phyloP scores from a whole-genome alignment of 2,329 filamentous ascomycete species.

The Cladosporium sp. region DNA sequence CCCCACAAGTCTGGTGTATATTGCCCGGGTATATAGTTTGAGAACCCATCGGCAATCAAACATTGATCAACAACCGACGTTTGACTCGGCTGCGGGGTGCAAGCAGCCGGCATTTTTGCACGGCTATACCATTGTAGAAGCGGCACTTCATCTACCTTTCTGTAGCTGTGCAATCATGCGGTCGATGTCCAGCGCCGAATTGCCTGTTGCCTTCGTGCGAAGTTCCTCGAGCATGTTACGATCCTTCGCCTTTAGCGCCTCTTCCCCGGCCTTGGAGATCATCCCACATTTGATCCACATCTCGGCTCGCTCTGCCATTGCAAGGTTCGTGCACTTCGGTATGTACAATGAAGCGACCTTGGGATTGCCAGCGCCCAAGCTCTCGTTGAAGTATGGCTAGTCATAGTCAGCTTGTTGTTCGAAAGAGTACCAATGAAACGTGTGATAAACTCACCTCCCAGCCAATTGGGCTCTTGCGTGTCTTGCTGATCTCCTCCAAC shows the following conservation, averaged over 20 bases:
- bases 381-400: slow-evolving; percentile 86
- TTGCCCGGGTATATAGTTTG: slow-evolving; percentile 6
- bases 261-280: slow-evolving; percentile 82
- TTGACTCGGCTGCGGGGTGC: not conserved
- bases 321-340: slow-evolving; percentile 74
- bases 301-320: slow-evolving; percentile 65
- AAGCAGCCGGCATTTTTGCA: not conserved
- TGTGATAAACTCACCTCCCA: slow-evolving; percentile 69
- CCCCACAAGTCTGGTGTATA: not conserved
- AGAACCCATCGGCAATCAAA: not conserved
- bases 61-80: not conserved
- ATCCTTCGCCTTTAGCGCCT: slow-evolving; percentile 80
- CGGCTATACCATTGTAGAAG: not conserved
- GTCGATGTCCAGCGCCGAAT: slow-evolving; percentile 75
- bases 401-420: slow-evolving; percentile 15
- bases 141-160: slow-evolving; percentile 23
- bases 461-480: slow-evolving; percentile 82
- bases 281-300: slow-evolving; percentile 98
- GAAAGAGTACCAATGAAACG: not conserved
- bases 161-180: slow-evolving; percentile 58
- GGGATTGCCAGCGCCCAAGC: slow-evolving; percentile 82
- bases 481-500: slow-evolving; percentile 77
- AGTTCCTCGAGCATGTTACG: slow-evolving; percentile 69
- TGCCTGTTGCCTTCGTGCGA: slow-evolving; percentile 67
- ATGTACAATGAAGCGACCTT: slow-evolving; percentile 80